Evolutionary conservation across 2,329 filamentous ascomycete species (phyloP), one percentile per base, ranked within the genome.

Genomic region (Cordyceps cateniannulata): DNA sequence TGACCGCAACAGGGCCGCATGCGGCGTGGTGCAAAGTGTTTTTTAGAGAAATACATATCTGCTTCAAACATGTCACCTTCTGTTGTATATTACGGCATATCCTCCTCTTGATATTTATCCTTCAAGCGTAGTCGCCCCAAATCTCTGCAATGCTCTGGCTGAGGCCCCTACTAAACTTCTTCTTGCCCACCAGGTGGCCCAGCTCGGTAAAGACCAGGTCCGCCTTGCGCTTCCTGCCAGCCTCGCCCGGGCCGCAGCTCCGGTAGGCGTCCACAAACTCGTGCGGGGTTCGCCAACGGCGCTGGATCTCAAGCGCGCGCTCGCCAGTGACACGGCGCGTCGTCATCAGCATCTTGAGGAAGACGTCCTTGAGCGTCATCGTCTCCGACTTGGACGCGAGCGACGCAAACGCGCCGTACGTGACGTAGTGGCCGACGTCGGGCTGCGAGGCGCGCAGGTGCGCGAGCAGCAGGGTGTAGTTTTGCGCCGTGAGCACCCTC

Each of bases 311-410:
- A 5, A 93, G 72, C 0, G 90, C 90, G 67, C 89, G 90, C 66
- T 93, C 89, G 3, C 87, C 88, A 1, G 88, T 90, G 14, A 95
- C 78, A 1, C 89, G 88, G 59, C 82, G 82, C 1, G 84, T 90
- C 64, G 88, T 91, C 89, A 95, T 92, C 52, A 95, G 80, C 89
- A 95, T 93, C 72, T 93, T 93, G 27, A 95, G 75, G 66, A 85
- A 93, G 0, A 93, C 72, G 66, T 95, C 90, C 60, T 88, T 79
- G 10, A 93, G 75, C 0, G 89, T 90, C 66, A 91, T 82, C 62
- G 82, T 82, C 57, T 90, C 87, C 0, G 88, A 90, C 71, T 95
- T 95, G 9, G 87, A 90, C 1, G 85, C 85, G 49, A 93, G 74
- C 1, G 85, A 85, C 0, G 86, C 84, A 69, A 93, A 93, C 0